A percentile compares a stretch with the other conserved stretches of the same genome.
These are phyloP conservation scores for Pythium rhizo-oryzae DNA, from an alignment of 352 stramenopile genomes.

Conservation along the genomic window DNA sequence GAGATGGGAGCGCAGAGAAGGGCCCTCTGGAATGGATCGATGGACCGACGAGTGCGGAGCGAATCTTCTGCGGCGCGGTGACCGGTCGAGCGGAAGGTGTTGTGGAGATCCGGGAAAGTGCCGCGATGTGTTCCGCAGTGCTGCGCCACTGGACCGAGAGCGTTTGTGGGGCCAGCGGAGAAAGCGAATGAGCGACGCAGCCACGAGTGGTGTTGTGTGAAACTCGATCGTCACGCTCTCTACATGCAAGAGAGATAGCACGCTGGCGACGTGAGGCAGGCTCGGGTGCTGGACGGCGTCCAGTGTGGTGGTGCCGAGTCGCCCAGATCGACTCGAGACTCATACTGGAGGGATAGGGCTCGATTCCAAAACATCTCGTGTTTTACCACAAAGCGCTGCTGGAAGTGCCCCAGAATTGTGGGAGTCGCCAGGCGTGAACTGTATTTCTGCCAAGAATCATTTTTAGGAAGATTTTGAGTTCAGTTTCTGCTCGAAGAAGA, in stretches of 20 bases:
- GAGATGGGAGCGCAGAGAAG: constrained; percentile 8
- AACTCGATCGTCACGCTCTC: not conserved
- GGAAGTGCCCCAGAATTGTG: not conserved
- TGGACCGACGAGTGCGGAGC: not conserved
- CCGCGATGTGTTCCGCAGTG: not conserved
- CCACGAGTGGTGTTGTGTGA: not conserved
- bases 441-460: not conserved
- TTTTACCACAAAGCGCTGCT: not conserved
- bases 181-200: not conserved
- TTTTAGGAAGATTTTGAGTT: not conserved
- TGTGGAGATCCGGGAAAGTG: not conserved
- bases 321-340: not conserved
- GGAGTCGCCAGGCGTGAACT: not conserved
- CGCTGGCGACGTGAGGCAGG: not conserved
- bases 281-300: not conserved
- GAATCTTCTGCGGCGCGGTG: constrained; percentile 12
- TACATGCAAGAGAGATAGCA: not conserved
- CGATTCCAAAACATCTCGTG: not conserved
- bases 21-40: not conserved
- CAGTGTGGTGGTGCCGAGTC: not conserved
- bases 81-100: not conserved
- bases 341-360: not conserved
- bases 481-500: not conserved
- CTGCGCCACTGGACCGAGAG: not conserved
- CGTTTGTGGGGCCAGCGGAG: not conserved